Percentiles rank a stretch among this genome's conserved stretches.
These are phyloP conservation scores for Allodekkera sacchari DNA, from an alignment of 805 yeast species.

Conservation along the genomic window DNA sequence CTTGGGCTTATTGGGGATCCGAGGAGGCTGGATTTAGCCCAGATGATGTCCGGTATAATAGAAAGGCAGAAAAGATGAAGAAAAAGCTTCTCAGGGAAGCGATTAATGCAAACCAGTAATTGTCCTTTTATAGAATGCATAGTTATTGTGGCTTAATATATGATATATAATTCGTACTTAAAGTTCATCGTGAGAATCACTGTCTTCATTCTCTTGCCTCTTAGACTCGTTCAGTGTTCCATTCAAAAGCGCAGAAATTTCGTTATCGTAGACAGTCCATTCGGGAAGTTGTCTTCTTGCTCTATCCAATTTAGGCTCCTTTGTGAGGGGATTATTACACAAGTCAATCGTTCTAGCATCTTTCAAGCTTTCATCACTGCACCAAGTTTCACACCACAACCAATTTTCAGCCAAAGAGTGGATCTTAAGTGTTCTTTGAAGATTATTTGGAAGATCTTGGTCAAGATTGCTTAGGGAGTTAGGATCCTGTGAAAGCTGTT, in stretches of 20 bases:
- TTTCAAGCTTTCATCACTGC: slow-evolving; percentile 51
- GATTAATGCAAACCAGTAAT: background rate
- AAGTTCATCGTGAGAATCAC: too few species aligned
- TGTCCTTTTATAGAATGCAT: too few species aligned
- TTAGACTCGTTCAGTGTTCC: too few species aligned
- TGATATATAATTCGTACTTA: too few species aligned
- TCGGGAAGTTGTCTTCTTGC: slow-evolving; percentile 75
- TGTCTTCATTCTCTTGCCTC: too few species aligned
- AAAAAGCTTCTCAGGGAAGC: slow-evolving; percentile 27
- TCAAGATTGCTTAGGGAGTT: slow-evolving; percentile 74
- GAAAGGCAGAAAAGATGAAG: slow-evolving; percentile 53
- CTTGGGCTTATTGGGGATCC: slow-evolving; percentile 88
- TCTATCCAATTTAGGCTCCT: slow-evolving; percentile 67
- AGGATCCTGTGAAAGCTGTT: slow-evolving; percentile 70
- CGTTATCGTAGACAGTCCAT: slow-evolving; percentile 61
- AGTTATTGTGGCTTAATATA: too few species aligned
- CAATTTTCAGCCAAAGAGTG: slow-evolving; percentile 72
- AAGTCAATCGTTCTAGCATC: slow-evolving; percentile 74
- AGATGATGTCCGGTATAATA: slow-evolving; percentile 59
- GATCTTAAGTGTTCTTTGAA: slow-evolving; percentile 63
- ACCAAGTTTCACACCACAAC: slow-evolving; percentile 95
- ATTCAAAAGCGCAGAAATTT: slow-evolving; percentile 29
- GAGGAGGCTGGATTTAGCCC: slow-evolving; percentile 86
- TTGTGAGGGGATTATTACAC: slow-evolving; percentile 77
- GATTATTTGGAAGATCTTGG: slow-evolving; percentile 87